Evolutionary conservation across 108 stramenopile species (phyloP), one percentile per base, ranked within the genome.

Genomic region (Asterionellopsis glacialis): DNA sequence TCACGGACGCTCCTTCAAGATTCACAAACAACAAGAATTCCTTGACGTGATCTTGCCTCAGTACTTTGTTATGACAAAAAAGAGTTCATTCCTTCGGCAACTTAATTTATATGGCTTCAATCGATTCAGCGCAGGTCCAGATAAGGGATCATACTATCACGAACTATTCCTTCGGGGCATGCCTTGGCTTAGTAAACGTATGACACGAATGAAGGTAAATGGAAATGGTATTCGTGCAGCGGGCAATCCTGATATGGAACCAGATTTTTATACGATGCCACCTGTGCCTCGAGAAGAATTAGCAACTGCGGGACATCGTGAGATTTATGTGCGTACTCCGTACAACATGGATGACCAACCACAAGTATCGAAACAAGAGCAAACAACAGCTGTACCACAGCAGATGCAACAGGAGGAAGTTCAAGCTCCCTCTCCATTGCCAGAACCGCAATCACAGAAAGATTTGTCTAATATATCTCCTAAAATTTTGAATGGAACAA

Each of bases 31-130:
- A 55, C 67, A 79, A 54, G 86, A 80, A 42, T 88, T 92, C 58
- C 73, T 79, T 12, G 73, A 80, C 6, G 50, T 77, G 11, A 61
- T 94, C 52, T 67, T 97, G 71, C 94, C 93, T 0, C 43, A 59
- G 28, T 95, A 95, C 64, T 94, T 93, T 69, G 79, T 85, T 47
- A 91, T 90, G 73, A 83, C 85, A 53, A 90, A 88, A 58, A 88
- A 83, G 67, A 78, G 85, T 18, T 79, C 79, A 45, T 93, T 95
- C 67, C 78, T 93, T 61, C 64, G 94, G 16, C 91, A 95, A 68
- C 80, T 94, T 21, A 93, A 93, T 57, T 65, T 95, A 14, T 89
- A 93, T 65, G 85, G 83, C 1, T 93, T 93, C 59, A 65, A 70
- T 56, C 81, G 85, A 22, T 70, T 93, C 24, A 83, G 79, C 28